A percentile compares a stretch with the other conserved stretches of the same genome.
These are phyloP conservation scores for Chaetomium globosum DNA, from an alignment of 2,329 filamentous ascomycete genomes.

Conservation along the genomic window DNA sequence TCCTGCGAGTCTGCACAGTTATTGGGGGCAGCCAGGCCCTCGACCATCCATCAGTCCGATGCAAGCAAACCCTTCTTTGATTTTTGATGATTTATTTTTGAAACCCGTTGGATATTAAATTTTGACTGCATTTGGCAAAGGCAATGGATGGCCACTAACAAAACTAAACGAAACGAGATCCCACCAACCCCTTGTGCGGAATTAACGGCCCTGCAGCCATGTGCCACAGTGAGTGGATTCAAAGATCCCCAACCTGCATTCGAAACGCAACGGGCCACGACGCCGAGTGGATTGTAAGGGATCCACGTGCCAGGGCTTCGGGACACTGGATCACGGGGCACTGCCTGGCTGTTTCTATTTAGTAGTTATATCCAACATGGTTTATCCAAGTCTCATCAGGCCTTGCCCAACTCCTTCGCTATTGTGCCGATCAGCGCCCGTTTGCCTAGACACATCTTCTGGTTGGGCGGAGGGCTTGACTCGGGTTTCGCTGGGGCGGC, in stretches of 20 bases:
- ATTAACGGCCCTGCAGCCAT: not conserved
- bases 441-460: not conserved
- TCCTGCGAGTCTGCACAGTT: too few species aligned
- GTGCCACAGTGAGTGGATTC: slow-evolving; percentile 2
- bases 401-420: not conserved
- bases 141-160: not conserved
- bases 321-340: not conserved
- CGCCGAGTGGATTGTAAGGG: not conserved
- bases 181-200: not conserved
- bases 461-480: not conserved
- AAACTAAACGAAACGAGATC: not conserved
- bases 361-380: not conserved
- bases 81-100: not conserved
- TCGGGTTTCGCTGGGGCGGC: slow-evolving; percentile 1
- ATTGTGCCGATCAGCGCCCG: not conserved
- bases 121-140: not conserved
- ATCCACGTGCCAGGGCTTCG: not conserved
- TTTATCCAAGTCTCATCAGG: not conserved
- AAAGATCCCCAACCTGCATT: not conserved
- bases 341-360: not conserved
- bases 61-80: too few species aligned
- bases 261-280: slow-evolving; percentile 1
- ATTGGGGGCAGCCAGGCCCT: too few species aligned
- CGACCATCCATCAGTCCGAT: too few species aligned
- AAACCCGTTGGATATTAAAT: not conserved